A percentile compares a stretch with the other conserved stretches of the same genome.
These are phyloP conservation scores for Xylariales sp. DNA, from an alignment of 2,329 filamentous ascomycete species.

Conservation along the genomic window DNA sequence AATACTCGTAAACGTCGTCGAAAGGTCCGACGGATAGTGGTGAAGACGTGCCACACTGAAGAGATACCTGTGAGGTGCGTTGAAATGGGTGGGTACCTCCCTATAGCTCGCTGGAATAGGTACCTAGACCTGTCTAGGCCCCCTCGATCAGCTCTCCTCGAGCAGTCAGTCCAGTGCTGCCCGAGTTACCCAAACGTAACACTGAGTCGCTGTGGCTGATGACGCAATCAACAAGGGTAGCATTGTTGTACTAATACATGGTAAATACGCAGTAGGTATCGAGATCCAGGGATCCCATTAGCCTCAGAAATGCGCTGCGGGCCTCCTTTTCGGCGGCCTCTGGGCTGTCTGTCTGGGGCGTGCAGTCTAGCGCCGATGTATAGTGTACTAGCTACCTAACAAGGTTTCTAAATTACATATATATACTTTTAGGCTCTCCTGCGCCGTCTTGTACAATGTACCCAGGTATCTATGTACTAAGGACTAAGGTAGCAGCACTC, in stretches of 20 bases:
- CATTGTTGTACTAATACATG: background rate
- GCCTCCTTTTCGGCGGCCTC: background rate
- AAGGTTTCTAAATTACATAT: constrained; percentile 9
- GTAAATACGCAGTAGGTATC: too few relatives aligned
- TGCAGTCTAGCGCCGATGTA: background rate
- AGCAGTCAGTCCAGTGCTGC: too few relatives aligned
- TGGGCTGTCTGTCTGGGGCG: background rate
- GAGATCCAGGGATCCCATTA: constrained; percentile 25
- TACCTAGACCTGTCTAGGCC: too few relatives aligned
- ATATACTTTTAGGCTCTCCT: constrained; percentile 25
- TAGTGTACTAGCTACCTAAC: constrained; percentile 7
- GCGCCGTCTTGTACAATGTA: constrained; percentile 23
- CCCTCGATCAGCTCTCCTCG: too few relatives aligned
- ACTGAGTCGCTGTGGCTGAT: constrained; percentile 37
- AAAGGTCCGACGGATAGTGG: background rate
- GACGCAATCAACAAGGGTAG: constrained; percentile 39
- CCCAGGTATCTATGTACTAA: background rate
- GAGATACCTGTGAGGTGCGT: too few relatives aligned
- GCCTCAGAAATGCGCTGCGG: constrained; percentile 4
- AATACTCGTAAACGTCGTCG: background rate
- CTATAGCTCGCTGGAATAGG: background rate
- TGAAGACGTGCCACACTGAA: too few relatives aligned
- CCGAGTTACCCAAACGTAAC: background rate
- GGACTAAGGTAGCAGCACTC: too few relatives aligned
- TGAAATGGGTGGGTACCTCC: background rate